Evolutionary conservation across 1,284 basidiomycete species (phyloP).

Genomic region (Rhodotorula sp.): DNA sequence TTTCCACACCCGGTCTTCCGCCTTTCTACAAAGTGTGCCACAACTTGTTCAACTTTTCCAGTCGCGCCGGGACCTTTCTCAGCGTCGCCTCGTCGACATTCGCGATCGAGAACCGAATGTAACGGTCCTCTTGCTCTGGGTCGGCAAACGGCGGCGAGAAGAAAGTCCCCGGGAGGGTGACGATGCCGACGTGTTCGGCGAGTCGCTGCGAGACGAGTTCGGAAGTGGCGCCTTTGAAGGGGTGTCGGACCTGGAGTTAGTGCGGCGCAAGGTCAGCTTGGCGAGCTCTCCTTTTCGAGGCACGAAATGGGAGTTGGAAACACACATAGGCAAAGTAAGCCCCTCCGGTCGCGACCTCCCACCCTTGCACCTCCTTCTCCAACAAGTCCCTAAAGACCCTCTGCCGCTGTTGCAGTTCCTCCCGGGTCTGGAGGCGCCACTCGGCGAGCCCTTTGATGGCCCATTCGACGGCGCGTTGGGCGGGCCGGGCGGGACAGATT

Average conservation of each 20-base stretch:
- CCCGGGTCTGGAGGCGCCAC: slow-evolving; percentile 57
- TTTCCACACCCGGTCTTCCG: too few relatives aligned
- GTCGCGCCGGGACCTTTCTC: slow-evolving; percentile 59
- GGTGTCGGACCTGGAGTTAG: slow-evolving; percentile 58
- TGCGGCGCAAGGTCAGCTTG: not conserved
- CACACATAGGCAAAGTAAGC: slow-evolving; percentile 49
- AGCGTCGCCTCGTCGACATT: slow-evolving; percentile 69
- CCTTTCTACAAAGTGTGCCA: slow-evolving; percentile 14
- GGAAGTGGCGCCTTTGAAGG: slow-evolving; percentile 52
- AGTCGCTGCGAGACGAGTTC: slow-evolving; percentile 60
- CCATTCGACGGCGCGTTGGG: slow-evolving; percentile 64
- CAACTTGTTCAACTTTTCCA: slow-evolving; percentile 54
- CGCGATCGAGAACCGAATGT: slow-evolving; percentile 68
- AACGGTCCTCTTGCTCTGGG: slow-evolving; percentile 55
- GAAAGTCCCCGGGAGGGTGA: slow-evolving; percentile 67
- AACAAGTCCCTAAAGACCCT: slow-evolving; percentile 56
- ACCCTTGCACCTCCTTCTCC: slow-evolving; percentile 43
- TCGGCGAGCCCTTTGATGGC: slow-evolving; percentile 25
- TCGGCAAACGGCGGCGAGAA: slow-evolving; percentile 55
- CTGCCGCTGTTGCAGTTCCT: slow-evolving; percentile 60
- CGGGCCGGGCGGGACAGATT: slow-evolving; percentile 70
- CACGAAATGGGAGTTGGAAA: not conserved
- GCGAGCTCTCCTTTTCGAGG: not conserved
- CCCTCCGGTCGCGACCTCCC: slow-evolving; percentile 46
- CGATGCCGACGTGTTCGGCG: slow-evolving; percentile 63